phyloP scores from a whole-genome alignment of 2,329 filamentous ascomycete genomes.

The Microthyrium microscopicum region DNA sequence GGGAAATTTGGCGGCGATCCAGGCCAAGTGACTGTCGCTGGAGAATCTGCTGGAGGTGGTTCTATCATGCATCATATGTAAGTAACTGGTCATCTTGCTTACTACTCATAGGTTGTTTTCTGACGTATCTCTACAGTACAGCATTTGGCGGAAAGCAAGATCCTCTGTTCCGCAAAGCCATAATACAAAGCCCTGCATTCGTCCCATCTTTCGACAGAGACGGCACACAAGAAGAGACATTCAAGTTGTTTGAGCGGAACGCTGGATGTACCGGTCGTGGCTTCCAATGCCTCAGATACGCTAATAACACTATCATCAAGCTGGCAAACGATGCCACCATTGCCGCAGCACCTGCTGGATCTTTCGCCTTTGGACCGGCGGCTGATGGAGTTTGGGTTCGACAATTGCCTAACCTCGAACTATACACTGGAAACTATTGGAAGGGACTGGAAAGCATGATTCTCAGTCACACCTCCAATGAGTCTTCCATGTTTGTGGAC shows the following conservation, averaged over 20 bases:
- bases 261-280: conserved; percentile 4
- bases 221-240: conserved; percentile 2
- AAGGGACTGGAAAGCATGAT: conserved; percentile 7
- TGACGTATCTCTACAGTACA: conserved; percentile 35
- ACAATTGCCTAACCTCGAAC: conserved; percentile 5
- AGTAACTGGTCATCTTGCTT: background rate
- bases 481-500: background rate
- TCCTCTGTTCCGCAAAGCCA: conserved; percentile 25
- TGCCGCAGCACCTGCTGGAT: background rate
- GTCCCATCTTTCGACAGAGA: conserved; percentile 1
- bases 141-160: conserved; percentile 27
- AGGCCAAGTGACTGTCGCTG: conserved; percentile 30
- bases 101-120: conserved; percentile 28
- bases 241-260: conserved; percentile 1
- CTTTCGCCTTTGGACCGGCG: conserved; percentile 5
- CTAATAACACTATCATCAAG: background rate
- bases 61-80: conserved; percentile 32
- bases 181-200: conserved; percentile 18
- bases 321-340: conserved; percentile 1
- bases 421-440: conserved; percentile 3
- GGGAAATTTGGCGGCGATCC: conserved; percentile 30
- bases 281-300: conserved; percentile 1
- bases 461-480: conserved; percentile 3
- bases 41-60: conserved; percentile 32
- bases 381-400: conserved; percentile 3